Percentiles rank a stretch among this genome's conserved stretches.
Conservation (phyloP, 2,329 filamentous ascomycete genomes). For the Botrytis porri region DNA sequence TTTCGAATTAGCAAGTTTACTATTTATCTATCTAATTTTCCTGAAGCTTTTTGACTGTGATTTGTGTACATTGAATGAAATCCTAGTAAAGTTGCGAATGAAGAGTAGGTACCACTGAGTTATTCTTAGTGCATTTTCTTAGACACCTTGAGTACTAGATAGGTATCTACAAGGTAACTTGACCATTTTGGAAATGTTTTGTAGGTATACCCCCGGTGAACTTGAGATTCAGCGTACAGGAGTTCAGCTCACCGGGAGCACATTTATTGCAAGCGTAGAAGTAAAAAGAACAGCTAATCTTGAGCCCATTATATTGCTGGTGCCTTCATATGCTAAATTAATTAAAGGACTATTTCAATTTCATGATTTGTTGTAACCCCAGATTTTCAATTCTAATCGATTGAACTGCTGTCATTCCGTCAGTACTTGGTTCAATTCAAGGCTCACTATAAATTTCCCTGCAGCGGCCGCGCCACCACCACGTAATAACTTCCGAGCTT, state of each 20-base stretch:
- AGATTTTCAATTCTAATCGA: background rate
- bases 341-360: no score
- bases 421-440: background rate
- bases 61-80: background rate
- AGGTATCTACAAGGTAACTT: background rate
- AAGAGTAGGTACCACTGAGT: no score
- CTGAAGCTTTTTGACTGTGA: background rate
- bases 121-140: no score
- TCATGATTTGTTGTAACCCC: background rate
- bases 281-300: background rate
- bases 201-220: background rate
- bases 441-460: background rate
- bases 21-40: background rate
- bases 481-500: background rate
- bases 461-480: constrained; percentile 7
- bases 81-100: background rate
- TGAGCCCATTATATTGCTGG: no score
- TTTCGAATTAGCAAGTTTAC: constrained; percentile 4
- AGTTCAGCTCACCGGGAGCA: background rate
- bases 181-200: background rate
- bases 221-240: no score
- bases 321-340: background rate
- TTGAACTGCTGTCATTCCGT: background rate
- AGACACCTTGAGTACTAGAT: background rate
- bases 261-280: no score